These are phyloP conservation scores for Truncatella angustata DNA, from an alignment of 2,329 filamentous ascomycete species.

Conservation along the genomic window DNA sequence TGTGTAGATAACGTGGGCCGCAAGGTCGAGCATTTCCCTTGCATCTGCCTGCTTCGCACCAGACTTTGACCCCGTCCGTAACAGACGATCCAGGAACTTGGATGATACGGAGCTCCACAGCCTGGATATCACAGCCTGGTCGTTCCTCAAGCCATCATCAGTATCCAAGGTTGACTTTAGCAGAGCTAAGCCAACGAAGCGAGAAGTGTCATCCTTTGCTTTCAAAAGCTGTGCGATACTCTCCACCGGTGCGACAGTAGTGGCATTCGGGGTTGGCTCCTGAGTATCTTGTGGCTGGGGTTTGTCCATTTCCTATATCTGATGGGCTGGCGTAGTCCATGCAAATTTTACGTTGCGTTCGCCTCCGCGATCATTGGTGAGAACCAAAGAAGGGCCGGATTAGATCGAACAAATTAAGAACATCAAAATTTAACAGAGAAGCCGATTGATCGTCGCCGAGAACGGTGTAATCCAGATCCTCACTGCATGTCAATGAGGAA, in stretches of 20 bases:
- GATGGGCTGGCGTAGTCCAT: no score
- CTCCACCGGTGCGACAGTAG: slow-evolving; percentile 28
- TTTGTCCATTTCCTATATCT: no score
- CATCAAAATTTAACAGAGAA: no score
- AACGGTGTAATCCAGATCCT: no score
- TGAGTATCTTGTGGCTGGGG: background rate
- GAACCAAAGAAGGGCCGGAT: no score
- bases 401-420: no score
- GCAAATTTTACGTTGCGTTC: no score
- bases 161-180: slow-evolving; percentile 66
- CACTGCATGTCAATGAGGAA: no score
- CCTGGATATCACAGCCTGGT: slow-evolving; percentile 41
- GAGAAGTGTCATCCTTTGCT: slow-evolving; percentile 63
- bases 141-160: slow-evolving; percentile 47
- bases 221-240: slow-evolving; percentile 56
- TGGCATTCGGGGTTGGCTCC: background rate
- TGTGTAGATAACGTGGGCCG: slow-evolving; percentile 60
- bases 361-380: no score
- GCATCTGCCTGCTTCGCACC: slow-evolving; percentile 41
- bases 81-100: slow-evolving; percentile 63
- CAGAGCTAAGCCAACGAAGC: slow-evolving; percentile 66
- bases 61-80: slow-evolving; percentile 48
- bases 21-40: slow-evolving; percentile 61
- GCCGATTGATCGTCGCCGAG: no score
- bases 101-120: slow-evolving; percentile 61